phyloP scores from a whole-genome alignment of 2,329 filamentous ascomycete species.

The Coniochaeta sp. region DNA sequence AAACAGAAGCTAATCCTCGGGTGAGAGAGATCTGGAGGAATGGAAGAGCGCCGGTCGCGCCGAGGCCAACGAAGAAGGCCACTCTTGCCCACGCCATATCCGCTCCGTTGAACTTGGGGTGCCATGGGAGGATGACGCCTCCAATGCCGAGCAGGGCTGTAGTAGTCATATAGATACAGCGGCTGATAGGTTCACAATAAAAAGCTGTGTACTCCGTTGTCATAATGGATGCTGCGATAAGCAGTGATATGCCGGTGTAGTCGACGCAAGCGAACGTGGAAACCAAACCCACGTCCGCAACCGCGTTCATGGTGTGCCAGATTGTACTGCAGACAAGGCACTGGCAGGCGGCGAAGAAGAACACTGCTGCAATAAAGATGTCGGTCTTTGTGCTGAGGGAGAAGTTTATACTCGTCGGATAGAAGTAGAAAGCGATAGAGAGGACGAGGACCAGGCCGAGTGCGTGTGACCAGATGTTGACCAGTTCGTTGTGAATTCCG shows the following conservation, averaged over 20 bases:
- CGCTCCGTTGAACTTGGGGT: constrained; percentile 83
- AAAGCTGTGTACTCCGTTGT: constrained; percentile 98
- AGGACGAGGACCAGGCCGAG: constrained; percentile 85
- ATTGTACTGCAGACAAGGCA: constrained; percentile 91
- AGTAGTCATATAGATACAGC: constrained; percentile 76
- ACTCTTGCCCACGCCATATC: constrained; percentile 94
- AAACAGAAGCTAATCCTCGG: constrained; percentile 72
- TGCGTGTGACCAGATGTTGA: constrained; percentile 97
- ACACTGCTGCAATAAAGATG: constrained; percentile 82
- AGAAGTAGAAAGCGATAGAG: constrained; percentile 89
- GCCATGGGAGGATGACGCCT: constrained; percentile 91
- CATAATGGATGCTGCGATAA: constrained; percentile 94
- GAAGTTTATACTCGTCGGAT: constrained; percentile 83
- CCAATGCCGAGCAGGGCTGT: constrained; percentile 77
- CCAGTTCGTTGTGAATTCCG: constrained; percentile 79
- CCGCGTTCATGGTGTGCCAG: constrained; percentile 99
- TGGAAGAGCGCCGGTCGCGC: constrained; percentile 81
- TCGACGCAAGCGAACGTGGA: constrained; percentile 97
- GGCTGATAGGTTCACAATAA: constrained; percentile 87
- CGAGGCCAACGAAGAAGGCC: constrained; percentile 82
- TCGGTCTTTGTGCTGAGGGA: constrained; percentile 79
- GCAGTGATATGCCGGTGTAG: constrained; percentile 92
- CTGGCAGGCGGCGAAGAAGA: constrained; percentile 94
- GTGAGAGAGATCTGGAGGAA: constrained; percentile 75
- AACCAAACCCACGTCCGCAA: constrained; percentile 81